These are phyloP conservation scores for Potentilla sterilis DNA, from an alignment of 306 rosid species.

Conservation along the genomic window DNA sequence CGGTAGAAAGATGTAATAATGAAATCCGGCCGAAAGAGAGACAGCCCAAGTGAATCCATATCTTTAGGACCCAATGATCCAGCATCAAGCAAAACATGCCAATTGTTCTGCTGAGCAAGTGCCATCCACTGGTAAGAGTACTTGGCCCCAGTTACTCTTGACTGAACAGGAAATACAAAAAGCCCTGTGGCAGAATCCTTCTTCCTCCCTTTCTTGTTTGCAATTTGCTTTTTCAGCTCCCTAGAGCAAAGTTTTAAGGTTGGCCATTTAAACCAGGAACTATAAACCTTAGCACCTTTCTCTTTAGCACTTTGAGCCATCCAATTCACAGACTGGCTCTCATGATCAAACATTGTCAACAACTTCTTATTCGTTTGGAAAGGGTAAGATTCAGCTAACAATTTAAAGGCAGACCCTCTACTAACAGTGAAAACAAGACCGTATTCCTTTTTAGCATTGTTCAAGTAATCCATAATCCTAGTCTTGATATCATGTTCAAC, in stretches of 20 bases:
- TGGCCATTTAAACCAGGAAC: conserved; percentile 99
- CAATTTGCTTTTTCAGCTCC: conserved; percentile 86
- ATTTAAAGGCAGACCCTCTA: conserved; percentile 92
- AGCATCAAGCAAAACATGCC: conserved; percentile 97
- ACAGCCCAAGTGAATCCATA: conserved; percentile 97
- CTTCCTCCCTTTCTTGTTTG: conserved; percentile 82
- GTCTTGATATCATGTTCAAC: conserved; percentile 77
- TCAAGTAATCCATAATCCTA: conserved; percentile 88
- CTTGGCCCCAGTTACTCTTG: conserved; percentile 96
- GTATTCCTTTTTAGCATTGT: conserved; percentile 87
- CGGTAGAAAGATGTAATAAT: conserved; percentile 90
- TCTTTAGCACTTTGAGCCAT: conserved; percentile 95
- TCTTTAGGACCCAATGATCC: conserved; percentile 99
- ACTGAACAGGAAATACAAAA: conserved; percentile 95
- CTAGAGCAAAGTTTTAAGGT: conserved; percentile 90
- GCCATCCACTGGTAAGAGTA: conserved; percentile 99
- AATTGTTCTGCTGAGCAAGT: conserved; percentile 94
- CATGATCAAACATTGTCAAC: conserved; percentile 99
- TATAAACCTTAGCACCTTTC: conserved; percentile 85
- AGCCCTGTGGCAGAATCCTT: conserved; percentile 90
- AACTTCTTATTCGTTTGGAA: conserved; percentile 79
- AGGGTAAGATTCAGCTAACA: conserved; percentile 93
- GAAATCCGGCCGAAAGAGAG: conserved; percentile 93
- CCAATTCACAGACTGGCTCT: conserved; percentile 95
- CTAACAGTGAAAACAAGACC: conserved; percentile 98